A percentile compares a stretch with the other conserved stretches of the same genome.
phyloP scores from a whole-genome alignment of 805 yeast genomes.

The Danielia reshetovae region DNA sequence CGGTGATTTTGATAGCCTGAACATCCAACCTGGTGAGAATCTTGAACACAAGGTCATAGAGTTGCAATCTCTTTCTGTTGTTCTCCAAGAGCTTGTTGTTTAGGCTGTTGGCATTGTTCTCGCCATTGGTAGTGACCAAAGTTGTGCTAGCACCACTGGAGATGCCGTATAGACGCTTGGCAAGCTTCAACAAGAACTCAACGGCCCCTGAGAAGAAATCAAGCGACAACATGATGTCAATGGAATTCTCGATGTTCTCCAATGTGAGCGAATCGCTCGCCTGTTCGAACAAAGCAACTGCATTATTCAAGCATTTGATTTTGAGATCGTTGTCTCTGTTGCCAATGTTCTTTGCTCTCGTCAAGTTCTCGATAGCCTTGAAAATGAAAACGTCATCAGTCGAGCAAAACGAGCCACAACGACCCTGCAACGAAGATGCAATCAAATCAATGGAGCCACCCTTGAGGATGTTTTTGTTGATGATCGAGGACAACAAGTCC shows the following conservation, averaged over 20 bases:
- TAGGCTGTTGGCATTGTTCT: slow-evolving; percentile 4
- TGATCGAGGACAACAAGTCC: slow-evolving; percentile 83
- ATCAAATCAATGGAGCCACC: slow-evolving; percentile 94
- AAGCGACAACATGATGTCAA: slow-evolving; percentile 70
- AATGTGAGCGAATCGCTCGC: slow-evolving; percentile 74
- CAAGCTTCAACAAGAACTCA: slow-evolving; percentile 72
- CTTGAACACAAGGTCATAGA: slow-evolving; percentile 73
- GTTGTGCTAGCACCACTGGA: slow-evolving; percentile 2
- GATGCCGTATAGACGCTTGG: slow-evolving; percentile 50
- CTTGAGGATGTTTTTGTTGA: slow-evolving; percentile 79
- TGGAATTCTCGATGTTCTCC: slow-evolving; percentile 79
- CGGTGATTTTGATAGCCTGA: slow-evolving; percentile 46
- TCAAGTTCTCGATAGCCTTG: slow-evolving; percentile 88
- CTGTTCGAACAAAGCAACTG: slow-evolving; percentile 71
- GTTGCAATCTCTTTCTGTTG: slow-evolving; percentile 24
- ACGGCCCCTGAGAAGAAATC: slow-evolving; percentile 84
- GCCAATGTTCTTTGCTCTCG: slow-evolving; percentile 77
- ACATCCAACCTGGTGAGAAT: slow-evolving; percentile 71
- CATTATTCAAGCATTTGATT: slow-evolving; percentile 61
- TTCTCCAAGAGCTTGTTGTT: slow-evolving; percentile 12
- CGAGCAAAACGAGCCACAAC: slow-evolving; percentile 93
- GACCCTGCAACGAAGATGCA: slow-evolving; percentile 81
- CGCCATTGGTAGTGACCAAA: slow-evolving; percentile 6
- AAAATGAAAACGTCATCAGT: slow-evolving; percentile 90
- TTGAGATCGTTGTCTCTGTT: slow-evolving; percentile 66